These are phyloP conservation scores for Phyllosticta paracitricarpa DNA, from an alignment of 2,329 filamentous ascomycete genomes.

Conservation along the genomic window DNA sequence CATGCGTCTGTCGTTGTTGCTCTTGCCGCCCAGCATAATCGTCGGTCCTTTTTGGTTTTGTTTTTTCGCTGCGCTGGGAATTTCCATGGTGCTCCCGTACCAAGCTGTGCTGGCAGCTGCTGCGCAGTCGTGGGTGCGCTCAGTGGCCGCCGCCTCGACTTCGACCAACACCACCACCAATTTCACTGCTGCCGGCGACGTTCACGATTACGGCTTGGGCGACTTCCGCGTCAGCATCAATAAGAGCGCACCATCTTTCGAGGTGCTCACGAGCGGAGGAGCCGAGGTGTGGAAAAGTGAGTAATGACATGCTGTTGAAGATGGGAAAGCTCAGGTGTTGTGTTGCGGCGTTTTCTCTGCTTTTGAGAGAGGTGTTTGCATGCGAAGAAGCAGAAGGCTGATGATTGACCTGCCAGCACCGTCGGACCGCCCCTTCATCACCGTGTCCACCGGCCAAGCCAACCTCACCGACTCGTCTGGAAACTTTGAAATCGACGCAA, in stretches of 20 bases:
- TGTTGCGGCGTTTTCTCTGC: not conserved
- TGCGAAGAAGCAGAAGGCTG: not conserved
- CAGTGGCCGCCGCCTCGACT: not conserved
- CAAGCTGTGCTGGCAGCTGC: not conserved
- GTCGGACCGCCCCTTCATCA: constrained; percentile 2
- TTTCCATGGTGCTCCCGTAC: not conserved
- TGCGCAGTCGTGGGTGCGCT: not conserved
- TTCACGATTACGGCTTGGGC: not conserved
- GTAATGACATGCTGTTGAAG: not conserved
- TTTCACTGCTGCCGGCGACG: not conserved
- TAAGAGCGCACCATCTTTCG: not conserved
- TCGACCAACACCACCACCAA: not conserved
- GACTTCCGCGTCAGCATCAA: not conserved
- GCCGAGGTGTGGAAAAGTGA: constrained; percentile 7
- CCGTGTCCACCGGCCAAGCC: constrained; percentile 3
- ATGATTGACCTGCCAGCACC: not conserved
- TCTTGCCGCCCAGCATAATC: too few species aligned
- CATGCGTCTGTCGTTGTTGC: too few species aligned
- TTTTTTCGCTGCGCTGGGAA: not conserved
- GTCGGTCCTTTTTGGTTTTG: not conserved
- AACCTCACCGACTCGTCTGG: constrained; percentile 9
- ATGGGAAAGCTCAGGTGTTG: not conserved
- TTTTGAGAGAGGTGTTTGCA: not conserved
- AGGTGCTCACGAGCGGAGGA: not conserved
- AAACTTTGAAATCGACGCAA: constrained; percentile 8